Evolutionary conservation across 2,329 filamentous ascomycete species (phyloP).

Genomic region (Gnomoniopsis smithogilvyi): DNA sequence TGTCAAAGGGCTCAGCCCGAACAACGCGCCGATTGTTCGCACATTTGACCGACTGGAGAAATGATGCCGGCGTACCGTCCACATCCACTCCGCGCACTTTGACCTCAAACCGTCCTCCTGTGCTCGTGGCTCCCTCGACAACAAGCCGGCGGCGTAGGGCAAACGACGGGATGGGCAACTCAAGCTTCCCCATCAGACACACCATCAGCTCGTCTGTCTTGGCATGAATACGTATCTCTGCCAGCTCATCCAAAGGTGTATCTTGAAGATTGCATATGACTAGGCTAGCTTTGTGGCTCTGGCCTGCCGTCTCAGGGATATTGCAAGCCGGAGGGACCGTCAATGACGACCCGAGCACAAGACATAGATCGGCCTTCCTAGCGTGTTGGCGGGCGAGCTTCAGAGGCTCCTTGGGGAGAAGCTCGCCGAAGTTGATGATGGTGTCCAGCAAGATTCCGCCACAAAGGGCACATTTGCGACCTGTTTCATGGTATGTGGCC

Average conservation of each 20-base stretch:
- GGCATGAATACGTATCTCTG: slow-evolving; percentile 31
- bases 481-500: slow-evolving; percentile 43
- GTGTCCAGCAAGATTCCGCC: slow-evolving; percentile 37
- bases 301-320: slow-evolving; percentile 35
- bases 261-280: slow-evolving; percentile 45
- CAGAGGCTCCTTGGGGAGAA: slow-evolving; percentile 29
- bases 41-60: slow-evolving; percentile 37
- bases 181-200: slow-evolving; percentile 36
- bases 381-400: slow-evolving; percentile 33
- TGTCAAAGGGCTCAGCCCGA: slow-evolving; percentile 34
- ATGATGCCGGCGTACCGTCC: slow-evolving; percentile 38
- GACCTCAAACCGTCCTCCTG: slow-evolving; percentile 26
- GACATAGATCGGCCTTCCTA: slow-evolving; percentile 39
- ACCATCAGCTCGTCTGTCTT: slow-evolving; percentile 37
- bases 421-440: slow-evolving; percentile 44
- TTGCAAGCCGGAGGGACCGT: slow-evolving; percentile 39
- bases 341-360: slow-evolving; percentile 43
- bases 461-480: slow-evolving; percentile 39
- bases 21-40: slow-evolving; percentile 32
- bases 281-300: slow-evolving; percentile 29
- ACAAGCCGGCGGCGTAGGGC: slow-evolving; percentile 32
- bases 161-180: slow-evolving; percentile 34
- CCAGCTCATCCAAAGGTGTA: slow-evolving; percentile 36
- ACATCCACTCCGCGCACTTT: slow-evolving; percentile 34
- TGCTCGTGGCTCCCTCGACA: slow-evolving; percentile 24